These are phyloP conservation scores for Blastocystis sp. DNA, from an alignment of 352 stramenopile species.

Conservation along the genomic window DNA sequence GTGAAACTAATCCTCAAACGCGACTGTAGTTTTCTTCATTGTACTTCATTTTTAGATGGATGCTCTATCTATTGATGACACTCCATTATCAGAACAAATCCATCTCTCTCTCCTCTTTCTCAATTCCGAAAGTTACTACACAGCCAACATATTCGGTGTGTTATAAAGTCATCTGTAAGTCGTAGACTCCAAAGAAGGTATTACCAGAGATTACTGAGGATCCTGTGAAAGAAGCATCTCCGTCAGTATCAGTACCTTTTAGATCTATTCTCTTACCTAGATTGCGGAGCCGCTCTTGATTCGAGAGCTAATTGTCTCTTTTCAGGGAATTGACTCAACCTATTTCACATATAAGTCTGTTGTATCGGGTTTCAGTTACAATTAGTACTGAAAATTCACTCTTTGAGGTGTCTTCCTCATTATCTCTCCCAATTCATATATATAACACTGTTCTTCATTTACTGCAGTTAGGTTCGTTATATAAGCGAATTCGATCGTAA, in stretches of 20 bases:
- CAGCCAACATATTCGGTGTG: neutral
- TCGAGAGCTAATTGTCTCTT: slow-evolving; percentile 40
- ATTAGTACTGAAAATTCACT: neutral
- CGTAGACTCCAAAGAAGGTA: slow-evolving; percentile 14
- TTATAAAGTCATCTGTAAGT: neutral
- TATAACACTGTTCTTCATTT: slow-evolving; percentile 20
- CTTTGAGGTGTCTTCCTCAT: neutral
- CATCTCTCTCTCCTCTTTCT: slow-evolving; percentile 6
- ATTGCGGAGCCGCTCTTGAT: slow-evolving; percentile 40
- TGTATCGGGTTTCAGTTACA: neutral
- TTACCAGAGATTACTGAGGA: no score
- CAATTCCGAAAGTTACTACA: neutral
- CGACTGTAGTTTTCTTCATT: neutral
- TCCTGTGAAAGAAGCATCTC: neutral
- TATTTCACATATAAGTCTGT: slow-evolving; percentile 28
- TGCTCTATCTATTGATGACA: slow-evolving; percentile 33
- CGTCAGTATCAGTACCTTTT: neutral
- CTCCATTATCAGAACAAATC: slow-evolving; percentile 49
- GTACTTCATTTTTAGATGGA: neutral
- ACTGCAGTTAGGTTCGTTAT: slow-evolving; percentile 11
- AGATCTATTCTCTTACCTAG: neutral
- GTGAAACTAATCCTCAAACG: slow-evolving; percentile 1
- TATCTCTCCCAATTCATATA: slow-evolving; percentile 13
- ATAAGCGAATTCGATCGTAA: slow-evolving; percentile 16
- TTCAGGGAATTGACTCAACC: slow-evolving; percentile 30